Evolutionary conservation across 371 early-diverging fungal genomes (phyloP).

Genomic region (Gilbertella persicaria): DNA sequence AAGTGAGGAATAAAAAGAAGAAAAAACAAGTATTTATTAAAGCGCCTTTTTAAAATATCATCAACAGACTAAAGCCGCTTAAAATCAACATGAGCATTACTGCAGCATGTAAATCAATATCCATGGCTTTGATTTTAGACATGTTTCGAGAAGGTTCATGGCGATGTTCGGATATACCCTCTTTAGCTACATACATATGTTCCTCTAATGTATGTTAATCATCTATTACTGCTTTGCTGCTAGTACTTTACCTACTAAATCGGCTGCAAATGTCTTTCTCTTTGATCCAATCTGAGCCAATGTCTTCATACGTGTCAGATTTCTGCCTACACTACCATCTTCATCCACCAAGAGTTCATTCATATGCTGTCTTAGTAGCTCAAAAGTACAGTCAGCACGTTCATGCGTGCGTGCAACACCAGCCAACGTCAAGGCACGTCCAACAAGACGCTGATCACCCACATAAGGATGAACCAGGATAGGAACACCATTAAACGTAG

Average conservation of each 20-base stretch:
- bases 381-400: not conserved
- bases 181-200: conserved; percentile 7
- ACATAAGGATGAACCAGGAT: conserved; percentile 30
- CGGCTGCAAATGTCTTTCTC: conserved; percentile 13
- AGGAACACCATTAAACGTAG: conserved; percentile 26
- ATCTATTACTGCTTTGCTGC: not conserved
- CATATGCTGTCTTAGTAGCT: conserved; percentile 1
- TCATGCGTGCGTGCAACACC: conserved; percentile 13
- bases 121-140: conserved; percentile 2
- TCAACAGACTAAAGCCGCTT: not conserved
- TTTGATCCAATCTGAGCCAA: conserved; percentile 14
- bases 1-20: not conserved
- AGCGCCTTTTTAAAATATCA: not conserved
- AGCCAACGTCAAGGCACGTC: conserved; percentile 5
- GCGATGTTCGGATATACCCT: conserved; percentile 6
- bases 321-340: conserved; percentile 3
- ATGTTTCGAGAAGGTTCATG: conserved; percentile 6
- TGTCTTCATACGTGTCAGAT: conserved; percentile 11
- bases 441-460: conserved; percentile 30
- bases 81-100: not conserved
- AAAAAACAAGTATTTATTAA: not conserved
- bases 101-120: conserved; percentile 8
- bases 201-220: conserved; percentile 4
- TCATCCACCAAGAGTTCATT: conserved; percentile 4
- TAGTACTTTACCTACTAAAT: conserved; percentile 6